phyloP scores from a whole-genome alignment of 2,329 filamentous ascomycete species.

The Phaeosphaeriaceae sp. region DNA sequence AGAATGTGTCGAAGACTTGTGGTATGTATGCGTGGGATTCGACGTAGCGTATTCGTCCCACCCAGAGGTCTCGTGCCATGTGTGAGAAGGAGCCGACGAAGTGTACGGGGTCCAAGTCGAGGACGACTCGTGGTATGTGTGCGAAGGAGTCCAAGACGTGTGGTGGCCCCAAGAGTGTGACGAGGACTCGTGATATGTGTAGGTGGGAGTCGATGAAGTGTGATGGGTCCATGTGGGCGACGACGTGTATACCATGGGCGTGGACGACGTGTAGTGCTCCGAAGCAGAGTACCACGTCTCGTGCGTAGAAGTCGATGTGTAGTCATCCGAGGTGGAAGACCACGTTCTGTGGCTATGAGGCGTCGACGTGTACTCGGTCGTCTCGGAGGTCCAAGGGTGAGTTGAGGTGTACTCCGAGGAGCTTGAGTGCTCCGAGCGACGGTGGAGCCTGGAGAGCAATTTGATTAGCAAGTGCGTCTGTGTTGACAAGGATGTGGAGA shows the following conservation, averaged over 20 bases:
- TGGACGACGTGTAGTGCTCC: neutral
- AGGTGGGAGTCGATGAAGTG: neutral
- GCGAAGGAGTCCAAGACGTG: neutral
- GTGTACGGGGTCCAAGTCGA: neutral
- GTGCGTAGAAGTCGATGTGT: neutral
- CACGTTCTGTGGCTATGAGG: neutral
- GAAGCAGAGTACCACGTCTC: neutral
- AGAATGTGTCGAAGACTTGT: neutral
- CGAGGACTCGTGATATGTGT: neutral
- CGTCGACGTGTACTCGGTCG: neutral
- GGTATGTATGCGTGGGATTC: neutral
- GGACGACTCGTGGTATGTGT: neutral
- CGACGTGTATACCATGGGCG: neutral
- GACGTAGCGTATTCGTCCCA: slow-evolving; percentile 1
- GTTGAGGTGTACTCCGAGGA: neutral
- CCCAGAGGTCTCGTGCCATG: too few species aligned
- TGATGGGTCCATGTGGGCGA: neutral
- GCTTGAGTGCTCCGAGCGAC: neutral
- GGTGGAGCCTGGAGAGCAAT: neutral
- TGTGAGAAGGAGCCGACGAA: neutral
- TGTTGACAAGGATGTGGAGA: neutral
- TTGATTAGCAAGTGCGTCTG: neutral
- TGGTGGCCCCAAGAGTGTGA: neutral
- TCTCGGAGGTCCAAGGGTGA: neutral
- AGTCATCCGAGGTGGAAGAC: neutral